Evolutionary conservation across 768 basidiomycete genomes (phyloP).

Genomic region (Cystobasidiopsis lactophilus): DNA sequence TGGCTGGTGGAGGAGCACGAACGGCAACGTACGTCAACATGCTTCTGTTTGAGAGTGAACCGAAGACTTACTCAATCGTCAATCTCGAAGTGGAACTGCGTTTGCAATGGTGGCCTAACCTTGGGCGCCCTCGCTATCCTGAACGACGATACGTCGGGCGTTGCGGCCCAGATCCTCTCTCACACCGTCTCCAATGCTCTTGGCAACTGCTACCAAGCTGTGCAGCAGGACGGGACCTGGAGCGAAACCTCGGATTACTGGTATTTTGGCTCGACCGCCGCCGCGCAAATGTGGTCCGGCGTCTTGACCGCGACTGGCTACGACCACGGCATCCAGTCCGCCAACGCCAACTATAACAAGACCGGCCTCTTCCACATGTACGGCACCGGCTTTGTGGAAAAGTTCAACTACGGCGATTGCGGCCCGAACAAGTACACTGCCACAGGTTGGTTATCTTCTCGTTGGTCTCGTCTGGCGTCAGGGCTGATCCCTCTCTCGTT

Average conservation of each 20-base stretch:
- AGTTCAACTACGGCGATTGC: constrained; percentile 48
- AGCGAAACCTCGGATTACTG: constrained; percentile 82
- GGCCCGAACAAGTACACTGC: too few relatives aligned
- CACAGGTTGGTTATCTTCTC: constrained; percentile 28
- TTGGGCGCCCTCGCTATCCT: constrained; percentile 69
- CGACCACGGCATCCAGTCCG: constrained; percentile 44
- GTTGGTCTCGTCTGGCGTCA: constrained; percentile 8
- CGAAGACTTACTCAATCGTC: constrained; percentile 15
- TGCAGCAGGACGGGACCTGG: constrained; percentile 59
- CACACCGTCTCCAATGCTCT: constrained; percentile 52
- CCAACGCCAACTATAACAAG: constrained; percentile 45
- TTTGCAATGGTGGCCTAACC: constrained; percentile 70
- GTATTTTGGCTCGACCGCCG: constrained; percentile 24
- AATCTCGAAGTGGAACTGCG: constrained; percentile 92
- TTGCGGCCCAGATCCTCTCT: constrained; percentile 42
- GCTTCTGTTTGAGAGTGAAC: not conserved
- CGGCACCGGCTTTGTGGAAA: constrained; percentile 54
- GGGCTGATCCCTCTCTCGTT: constrained; percentile 36
- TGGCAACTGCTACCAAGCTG: constrained; percentile 41
- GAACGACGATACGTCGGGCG: constrained; percentile 50
- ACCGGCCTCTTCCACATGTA: constrained; percentile 84
- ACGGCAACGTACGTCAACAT: constrained; percentile 4
- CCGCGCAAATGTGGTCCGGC: constrained; percentile 68
- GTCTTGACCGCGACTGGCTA: constrained; percentile 70
- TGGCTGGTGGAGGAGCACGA: too few relatives aligned